phyloP scores from a whole-genome alignment of 768 basidiomycete genomes.

The Mycena vulgaris region DNA sequence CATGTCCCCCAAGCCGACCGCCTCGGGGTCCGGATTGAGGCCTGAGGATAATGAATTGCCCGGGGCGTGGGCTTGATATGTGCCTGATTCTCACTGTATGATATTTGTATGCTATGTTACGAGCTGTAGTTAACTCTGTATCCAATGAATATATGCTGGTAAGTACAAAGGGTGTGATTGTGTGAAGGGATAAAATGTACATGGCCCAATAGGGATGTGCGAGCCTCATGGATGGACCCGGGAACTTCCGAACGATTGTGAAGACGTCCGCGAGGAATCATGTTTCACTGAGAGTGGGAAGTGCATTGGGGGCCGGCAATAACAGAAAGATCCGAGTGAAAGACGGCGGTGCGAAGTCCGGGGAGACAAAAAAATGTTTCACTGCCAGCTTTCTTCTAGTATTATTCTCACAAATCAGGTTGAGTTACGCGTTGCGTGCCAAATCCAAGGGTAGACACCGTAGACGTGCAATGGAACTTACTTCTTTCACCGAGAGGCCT shows the following conservation, averaged over 20 bases:
- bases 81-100: not conserved
- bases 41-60: constrained; percentile 55
- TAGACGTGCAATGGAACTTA: no score
- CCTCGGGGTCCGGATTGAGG: constrained; percentile 53
- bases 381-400: no score
- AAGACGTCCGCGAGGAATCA: not conserved
- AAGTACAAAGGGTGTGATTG: constrained; percentile 24
- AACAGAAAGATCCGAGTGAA: no score
- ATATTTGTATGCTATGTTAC: not conserved
- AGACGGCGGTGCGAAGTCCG: no score
- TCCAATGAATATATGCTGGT: constrained; percentile 9
- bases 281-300: no score
- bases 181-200: constrained; percentile 9
- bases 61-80: constrained; percentile 58
- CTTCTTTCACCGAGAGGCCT: no score
- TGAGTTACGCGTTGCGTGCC: no score
- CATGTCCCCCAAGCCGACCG: constrained; percentile 54
- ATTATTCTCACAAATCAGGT: no score
- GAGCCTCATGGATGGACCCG: constrained; percentile 28
- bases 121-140: constrained; percentile 31
- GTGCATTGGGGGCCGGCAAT: no score
- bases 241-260: not conserved
- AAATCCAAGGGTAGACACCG: no score
- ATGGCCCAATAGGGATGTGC: constrained; percentile 15
- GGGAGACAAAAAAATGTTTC: no score